Conservation (phyloP, 805 yeast genomes). For the Kodamaea nitidulidarum region DNA sequence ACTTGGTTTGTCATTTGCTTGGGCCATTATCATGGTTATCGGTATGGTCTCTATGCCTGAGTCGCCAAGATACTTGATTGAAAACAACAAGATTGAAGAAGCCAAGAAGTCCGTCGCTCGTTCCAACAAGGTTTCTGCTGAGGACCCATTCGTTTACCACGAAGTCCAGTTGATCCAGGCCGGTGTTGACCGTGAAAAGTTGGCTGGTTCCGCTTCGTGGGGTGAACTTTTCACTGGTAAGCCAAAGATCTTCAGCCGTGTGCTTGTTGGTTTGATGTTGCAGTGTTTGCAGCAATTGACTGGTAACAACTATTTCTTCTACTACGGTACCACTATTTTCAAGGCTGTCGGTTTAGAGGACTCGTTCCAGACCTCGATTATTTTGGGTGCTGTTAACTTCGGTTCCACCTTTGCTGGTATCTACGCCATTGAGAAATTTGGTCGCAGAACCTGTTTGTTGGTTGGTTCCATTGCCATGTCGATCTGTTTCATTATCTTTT, state of each 20-base stretch:
- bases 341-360: conserved; percentile 54
- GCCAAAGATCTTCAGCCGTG: conserved; percentile 25
- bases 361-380: conserved; percentile 55
- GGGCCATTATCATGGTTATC: conserved; percentile 24
- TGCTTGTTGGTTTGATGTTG: conserved; percentile 22
- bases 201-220: conserved; percentile 28
- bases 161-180: conserved; percentile 27
- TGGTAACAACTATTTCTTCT: conserved; percentile 64
- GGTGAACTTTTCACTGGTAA: conserved; percentile 23
- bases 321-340: conserved; percentile 60
- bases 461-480: conserved; percentile 39
- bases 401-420: conserved; percentile 51
- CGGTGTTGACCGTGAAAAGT: conserved; percentile 26
- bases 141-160: conserved; percentile 23
- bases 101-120: conserved; percentile 25
- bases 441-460: conserved; percentile 50
- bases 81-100: conserved; percentile 21
- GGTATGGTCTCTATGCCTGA: conserved; percentile 29
- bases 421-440: conserved; percentile 49
- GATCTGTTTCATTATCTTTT: conserved; percentile 26
- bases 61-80: conserved; percentile 27
- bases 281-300: conserved; percentile 55
- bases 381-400: conserved; percentile 55
- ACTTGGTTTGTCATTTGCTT: conserved; percentile 25
- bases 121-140: conserved; percentile 22